Conservation (phyloP, 345 rosid species). For the Syzygium jambos region DNA sequence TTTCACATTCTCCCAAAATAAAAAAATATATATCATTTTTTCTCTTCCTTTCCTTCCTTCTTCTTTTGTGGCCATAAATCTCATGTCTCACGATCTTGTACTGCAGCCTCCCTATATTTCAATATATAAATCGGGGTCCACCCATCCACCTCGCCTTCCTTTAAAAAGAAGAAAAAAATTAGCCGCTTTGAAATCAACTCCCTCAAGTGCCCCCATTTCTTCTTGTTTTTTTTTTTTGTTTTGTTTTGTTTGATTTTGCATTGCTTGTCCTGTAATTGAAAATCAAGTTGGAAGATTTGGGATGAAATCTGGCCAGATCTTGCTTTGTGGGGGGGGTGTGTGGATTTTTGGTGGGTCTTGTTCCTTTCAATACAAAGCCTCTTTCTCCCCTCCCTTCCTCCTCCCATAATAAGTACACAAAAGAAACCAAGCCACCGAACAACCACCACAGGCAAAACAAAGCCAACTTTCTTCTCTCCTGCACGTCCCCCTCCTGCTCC, state of each 20-base stretch:
- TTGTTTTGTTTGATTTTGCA: neutral
- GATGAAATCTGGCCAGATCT: constrained; percentile 42
- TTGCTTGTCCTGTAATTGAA: constrained; percentile 52
- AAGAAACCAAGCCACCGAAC: neutral
- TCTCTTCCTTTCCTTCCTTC: neutral
- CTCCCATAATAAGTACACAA: neutral
- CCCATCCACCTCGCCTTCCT: neutral
- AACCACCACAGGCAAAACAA: neutral
- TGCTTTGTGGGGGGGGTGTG: constrained; percentile 27
- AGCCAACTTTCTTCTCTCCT: neutral
- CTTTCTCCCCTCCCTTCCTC: neutral
- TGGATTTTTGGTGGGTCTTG: constrained; percentile 26
- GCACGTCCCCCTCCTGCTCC: neutral
- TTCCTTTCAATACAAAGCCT: neutral
- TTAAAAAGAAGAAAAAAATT: neutral
- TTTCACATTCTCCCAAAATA: neutral
- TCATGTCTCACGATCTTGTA: neutral
- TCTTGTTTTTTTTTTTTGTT: constrained; percentile 12
- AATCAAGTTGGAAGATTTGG: constrained; percentile 32
- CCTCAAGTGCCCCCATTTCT: constrained; percentile 1
- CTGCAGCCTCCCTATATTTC: constrained; percentile 1
- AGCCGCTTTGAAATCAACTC: neutral
- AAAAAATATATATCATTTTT: too few species aligned
- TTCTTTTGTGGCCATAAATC: neutral
- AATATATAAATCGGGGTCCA: constrained; percentile 18